Conservation (phyloP, 805 yeast species). For the Pichia manshurica region DNA sequence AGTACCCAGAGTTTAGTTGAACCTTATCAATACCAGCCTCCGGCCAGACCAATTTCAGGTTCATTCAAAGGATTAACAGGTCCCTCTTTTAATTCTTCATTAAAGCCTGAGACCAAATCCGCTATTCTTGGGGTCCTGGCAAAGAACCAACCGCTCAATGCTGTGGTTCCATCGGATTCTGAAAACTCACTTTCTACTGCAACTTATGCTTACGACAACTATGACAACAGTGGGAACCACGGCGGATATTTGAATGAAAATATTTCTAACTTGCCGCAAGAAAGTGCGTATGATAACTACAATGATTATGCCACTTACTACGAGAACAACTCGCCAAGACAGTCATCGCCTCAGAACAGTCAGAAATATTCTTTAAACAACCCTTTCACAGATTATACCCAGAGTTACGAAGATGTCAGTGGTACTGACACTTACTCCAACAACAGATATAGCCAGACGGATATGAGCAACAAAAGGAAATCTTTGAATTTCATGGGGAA, state of each 20-base stretch:
- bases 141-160: neutral
- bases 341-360: neutral
- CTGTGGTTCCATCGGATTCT: slow-evolving; percentile 17
- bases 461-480: slow-evolving; percentile 6
- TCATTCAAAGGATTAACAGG: slow-evolving; percentile 61
- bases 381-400: slow-evolving; percentile 13
- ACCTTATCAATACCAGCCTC: slow-evolving; percentile 19
- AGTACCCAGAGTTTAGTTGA: slow-evolving; percentile 1
- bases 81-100: slow-evolving; percentile 40
- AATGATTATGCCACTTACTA: slow-evolving; percentile 4
- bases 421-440: neutral
- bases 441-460: neutral
- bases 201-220: neutral
- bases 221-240: neutral
- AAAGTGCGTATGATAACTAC: neutral
- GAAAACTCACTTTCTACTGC: slow-evolving; percentile 14
- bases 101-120: slow-evolving; percentile 24
- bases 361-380: slow-evolving; percentile 7
- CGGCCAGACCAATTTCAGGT: slow-evolving; percentile 30
- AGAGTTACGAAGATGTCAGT: slow-evolving; percentile 8
- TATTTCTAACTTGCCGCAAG: neutral
- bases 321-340: neutral
- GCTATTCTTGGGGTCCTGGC: slow-evolving; percentile 28
- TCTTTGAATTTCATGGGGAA: slow-evolving; percentile 12
- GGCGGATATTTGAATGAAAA: neutral